Evolutionary conservation across 257 asterid species (phyloP), one percentile per base, ranked within the genome.

Genomic region (Solanum etuberosum): DNA sequence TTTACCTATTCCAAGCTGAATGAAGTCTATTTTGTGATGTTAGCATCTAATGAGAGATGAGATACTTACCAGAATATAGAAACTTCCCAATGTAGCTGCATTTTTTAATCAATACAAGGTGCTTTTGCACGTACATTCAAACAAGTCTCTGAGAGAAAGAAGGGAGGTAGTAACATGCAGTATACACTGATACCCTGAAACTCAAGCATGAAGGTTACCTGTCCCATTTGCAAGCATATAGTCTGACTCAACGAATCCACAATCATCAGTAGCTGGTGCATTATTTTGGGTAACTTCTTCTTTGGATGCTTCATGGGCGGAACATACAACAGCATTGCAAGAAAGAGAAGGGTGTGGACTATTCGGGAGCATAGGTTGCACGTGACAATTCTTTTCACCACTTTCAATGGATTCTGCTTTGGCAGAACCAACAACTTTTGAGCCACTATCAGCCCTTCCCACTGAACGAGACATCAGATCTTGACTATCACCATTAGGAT

Each of bases 361-460:
- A 91, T 92, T 96, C 88, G 89, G 88, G 59, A 93, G 93, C 89
- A 91, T 86, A 20, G 92, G 92, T 77, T 90, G 92, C 83, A 91
- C 90, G 90, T 93, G 90, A 87, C 98, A 93, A 32, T 96, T 95
- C 91, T 96, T 97, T 85, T 95, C 99, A 40, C 97, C 99, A 90
- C 99, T 97, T 89, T 96, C 99, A 88, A 93, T 91, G 68, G 99
- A 97, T 88, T 96, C 99, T 37, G 96, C 99, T 92, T 95, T 97
- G 54, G 98, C 91, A 13, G 98, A 94, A 83, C 98, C 99, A 87
- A 96, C 86, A 86, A 97, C 84, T 92, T 97, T 97, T 16, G 99
- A 97, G 89, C 99, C 99, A 90, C 99, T 95, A 90, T 97, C 99
- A 31, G 99, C 98, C 92, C 98, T 93, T 83, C 86, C 98, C 29